Evolutionary conservation across 2,329 filamentous ascomycete genomes (phyloP), one percentile per base, ranked within the genome.

Genomic region (Aspergillus proliferans): DNA sequence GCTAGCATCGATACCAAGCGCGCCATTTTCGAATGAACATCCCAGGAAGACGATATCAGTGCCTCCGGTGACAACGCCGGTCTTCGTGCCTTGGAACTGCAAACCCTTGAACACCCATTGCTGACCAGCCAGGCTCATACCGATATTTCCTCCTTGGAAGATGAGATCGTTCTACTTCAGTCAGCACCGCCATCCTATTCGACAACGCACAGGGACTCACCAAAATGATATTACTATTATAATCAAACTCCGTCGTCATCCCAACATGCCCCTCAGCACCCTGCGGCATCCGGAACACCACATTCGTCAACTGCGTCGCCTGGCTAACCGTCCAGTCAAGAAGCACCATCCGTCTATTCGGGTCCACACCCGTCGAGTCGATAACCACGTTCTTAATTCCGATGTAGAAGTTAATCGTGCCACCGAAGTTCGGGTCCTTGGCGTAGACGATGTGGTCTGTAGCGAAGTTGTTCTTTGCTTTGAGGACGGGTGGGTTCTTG

Each of bases 1-100:
- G 12, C 21, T 54, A 6, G 55, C 56, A 43, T 65, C 53, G n/a
- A 66, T 58, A n/a, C 60, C 60, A 22, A 59, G 41, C 4, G 52
- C 34, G 30, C 59, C 57, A 7, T 53, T 53, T 38, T 62, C 50
- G 21, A 65, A 64, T 8, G 30, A 50, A 30, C 58, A 60, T 4
- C 53, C 61, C 8, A 64, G 28, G 40, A 64, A 55, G 6, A 62
- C 53, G 9, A 62, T 61, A 21, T 59, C 55, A 3, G 60, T 61
- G 8, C 58, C 63, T 1, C 61, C 74, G 42, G 77, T 72, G 1
- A 71, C 70, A 28, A 85, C 72, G 0, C 69, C 63, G 2, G 73
- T 75, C 2, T 76, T 77, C 59, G 83, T 85, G 57, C 84, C 84
- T 50, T 72, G 79, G 67, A 83, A 86, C 58, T 71, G 77, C 33